Conservation (phyloP, 179 eudicot genomes). For the Amaranthus tricolor region DNA sequence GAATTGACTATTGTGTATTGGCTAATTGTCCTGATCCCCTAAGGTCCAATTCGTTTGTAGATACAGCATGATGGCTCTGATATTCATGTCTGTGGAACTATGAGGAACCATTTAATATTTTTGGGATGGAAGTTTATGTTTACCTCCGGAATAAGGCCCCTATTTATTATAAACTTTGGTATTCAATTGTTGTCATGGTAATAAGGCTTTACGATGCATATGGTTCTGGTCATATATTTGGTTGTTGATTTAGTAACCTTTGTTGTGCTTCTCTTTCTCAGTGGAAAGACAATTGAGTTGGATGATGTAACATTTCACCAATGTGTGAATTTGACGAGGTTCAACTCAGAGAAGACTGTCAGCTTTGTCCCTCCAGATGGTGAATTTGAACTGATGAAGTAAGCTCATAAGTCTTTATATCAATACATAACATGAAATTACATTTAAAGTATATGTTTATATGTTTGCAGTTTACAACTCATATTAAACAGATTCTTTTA, state of each 20-base stretch:
- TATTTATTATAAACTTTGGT: not conserved
- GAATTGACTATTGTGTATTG: not conserved
- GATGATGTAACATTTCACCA: slow-evolving; percentile 99
- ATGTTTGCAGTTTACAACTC: not conserved
- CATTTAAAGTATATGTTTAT: not conserved
- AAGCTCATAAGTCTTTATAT: slow-evolving; percentile 32
- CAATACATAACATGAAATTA: not conserved
- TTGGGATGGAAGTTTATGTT: not conserved
- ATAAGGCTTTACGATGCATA: not conserved
- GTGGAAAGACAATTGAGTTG: slow-evolving; percentile 93
- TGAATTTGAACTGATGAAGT: slow-evolving; percentile 99
- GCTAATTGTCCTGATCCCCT: not conserved
- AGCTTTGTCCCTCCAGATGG: slow-evolving; percentile 99
- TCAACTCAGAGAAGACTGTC: slow-evolving; percentile 98
- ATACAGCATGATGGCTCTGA: not conserved
- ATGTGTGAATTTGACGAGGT: slow-evolving; percentile 96
- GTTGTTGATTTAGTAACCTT: not conserved
- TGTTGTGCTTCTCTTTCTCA: slow-evolving; percentile 33
- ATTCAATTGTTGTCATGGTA: not conserved
- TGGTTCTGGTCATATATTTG: not conserved
- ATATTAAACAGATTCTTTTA: not conserved
- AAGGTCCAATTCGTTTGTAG: not conserved
- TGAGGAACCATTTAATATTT: not conserved
- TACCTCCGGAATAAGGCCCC: not conserved
- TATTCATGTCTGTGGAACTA: not conserved